Evolutionary conservation across 768 basidiomycete species (phyloP).

Genomic region (Rhizopogon vinicolor): DNA sequence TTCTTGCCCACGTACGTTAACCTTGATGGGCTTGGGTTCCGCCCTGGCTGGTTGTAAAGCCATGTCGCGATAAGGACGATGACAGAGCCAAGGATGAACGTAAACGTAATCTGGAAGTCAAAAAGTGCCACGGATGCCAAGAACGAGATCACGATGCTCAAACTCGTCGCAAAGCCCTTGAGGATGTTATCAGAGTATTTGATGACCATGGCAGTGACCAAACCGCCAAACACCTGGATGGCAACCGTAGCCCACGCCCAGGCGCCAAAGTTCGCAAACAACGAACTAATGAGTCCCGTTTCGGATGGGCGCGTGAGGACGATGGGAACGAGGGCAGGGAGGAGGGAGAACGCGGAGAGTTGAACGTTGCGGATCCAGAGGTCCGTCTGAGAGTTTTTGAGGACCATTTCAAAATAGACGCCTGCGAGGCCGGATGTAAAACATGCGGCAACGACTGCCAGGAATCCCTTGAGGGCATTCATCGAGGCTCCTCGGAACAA

Average conservation of each 20-base stretch:
- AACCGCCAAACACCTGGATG: slow-evolving; percentile 87
- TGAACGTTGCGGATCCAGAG: slow-evolving; percentile 98
- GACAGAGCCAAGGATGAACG: slow-evolving; percentile 79
- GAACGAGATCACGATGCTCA: slow-evolving; percentile 95
- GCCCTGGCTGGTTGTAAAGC: slow-evolving; percentile 76
- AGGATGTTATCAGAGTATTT: slow-evolving; percentile 90
- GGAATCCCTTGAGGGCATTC: slow-evolving; percentile 80
- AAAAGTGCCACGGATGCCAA: slow-evolving; percentile 88
- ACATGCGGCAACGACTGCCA: slow-evolving; percentile 88
- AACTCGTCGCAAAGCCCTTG: slow-evolving; percentile 93
- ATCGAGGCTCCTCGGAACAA: slow-evolving; percentile 49
- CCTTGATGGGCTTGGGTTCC: slow-evolving; percentile 28
- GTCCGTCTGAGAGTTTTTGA: slow-evolving; percentile 85
- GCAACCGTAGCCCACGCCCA: slow-evolving; percentile 92
- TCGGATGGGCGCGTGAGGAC: slow-evolving; percentile 45
- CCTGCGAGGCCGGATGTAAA: slow-evolving; percentile 95
- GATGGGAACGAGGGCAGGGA: slow-evolving; percentile 82
- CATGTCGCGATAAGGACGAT: slow-evolving; percentile 87
- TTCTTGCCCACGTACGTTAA: slow-evolving; percentile 23
- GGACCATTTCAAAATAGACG: slow-evolving; percentile 97
- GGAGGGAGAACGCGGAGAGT: slow-evolving; percentile 87
- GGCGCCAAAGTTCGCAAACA: slow-evolving; percentile 82
- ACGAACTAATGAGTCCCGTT: slow-evolving; percentile 37
- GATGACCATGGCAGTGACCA: slow-evolving; percentile 91
- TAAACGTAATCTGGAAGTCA: slow-evolving; percentile 79